Evolutionary conservation across 2,329 filamentous ascomycete species (phyloP).

Genomic region (Cadophora gregata): DNA sequence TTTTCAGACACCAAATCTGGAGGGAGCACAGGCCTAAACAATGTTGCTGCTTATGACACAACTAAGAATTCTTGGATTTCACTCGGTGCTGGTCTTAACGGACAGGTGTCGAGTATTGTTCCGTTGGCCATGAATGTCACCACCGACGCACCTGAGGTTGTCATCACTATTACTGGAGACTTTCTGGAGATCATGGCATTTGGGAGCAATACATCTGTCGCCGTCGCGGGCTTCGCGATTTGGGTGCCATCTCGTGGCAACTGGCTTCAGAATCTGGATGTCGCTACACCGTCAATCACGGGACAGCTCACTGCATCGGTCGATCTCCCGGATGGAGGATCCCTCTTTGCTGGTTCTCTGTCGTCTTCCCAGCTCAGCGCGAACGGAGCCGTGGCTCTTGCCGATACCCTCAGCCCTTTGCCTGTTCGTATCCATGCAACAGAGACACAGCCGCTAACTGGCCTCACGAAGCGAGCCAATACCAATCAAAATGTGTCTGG

Average conservation of each 20-base stretch:
- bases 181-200: conserved; percentile 78
- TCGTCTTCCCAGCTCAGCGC: conserved; percentile 75
- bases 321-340: conserved; percentile 62
- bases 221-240: conserved; percentile 79
- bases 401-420: conserved; percentile 57
- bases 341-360: conserved; percentile 84
- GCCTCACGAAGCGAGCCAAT: conserved; percentile 53
- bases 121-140: conserved; percentile 82
- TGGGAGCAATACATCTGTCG: conserved; percentile 62
- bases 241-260: conserved; percentile 88
- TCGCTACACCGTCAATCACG: conserved; percentile 67
- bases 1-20: conserved; percentile 77
- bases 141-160: conserved; percentile 68
- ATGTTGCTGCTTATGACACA: conserved; percentile 79
- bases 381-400: conserved; percentile 73
- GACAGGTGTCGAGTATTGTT: conserved; percentile 75
- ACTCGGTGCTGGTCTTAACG: conserved; percentile 86
- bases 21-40: conserved; percentile 68
- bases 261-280: conserved; percentile 83
- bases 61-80: conserved; percentile 73
- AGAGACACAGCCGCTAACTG: conserved; percentile 45
- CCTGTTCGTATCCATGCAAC: conserved; percentile 60
- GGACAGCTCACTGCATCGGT: conserved; percentile 77
- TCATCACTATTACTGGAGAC: conserved; percentile 79
- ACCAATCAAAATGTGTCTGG: conserved; percentile 60